These are phyloP conservation scores for Chrysoporthe puriensis DNA, from an alignment of 2,329 filamentous ascomycete species.

Conservation along the genomic window DNA sequence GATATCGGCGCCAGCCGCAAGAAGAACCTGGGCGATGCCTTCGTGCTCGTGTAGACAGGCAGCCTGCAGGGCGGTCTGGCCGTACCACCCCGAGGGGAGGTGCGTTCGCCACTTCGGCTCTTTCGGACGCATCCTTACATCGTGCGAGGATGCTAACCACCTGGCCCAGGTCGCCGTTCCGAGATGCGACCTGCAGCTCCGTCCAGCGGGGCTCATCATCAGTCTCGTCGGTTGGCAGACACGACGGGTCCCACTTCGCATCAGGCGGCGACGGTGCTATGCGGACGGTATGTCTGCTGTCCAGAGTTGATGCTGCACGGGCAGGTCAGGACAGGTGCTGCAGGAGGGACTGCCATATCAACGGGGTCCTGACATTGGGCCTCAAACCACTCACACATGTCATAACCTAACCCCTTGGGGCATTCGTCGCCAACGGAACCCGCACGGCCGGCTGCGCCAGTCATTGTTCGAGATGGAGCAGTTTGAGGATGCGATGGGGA, in stretches of 20 bases:
- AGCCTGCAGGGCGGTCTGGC: constrained; percentile 43
- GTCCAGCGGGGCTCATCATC: constrained; percentile 37
- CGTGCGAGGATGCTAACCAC: constrained; percentile 35
- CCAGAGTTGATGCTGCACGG: constrained; percentile 35
- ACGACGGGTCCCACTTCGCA: constrained; percentile 22
- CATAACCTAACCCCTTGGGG: neutral
- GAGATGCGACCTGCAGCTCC: constrained; percentile 40
- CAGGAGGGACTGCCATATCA: neutral
- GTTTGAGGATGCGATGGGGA: neutral
- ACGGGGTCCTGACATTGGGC: no score
- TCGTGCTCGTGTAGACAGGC: constrained; percentile 37
- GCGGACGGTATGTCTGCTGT: neutral
- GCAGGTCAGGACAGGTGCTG: neutral
- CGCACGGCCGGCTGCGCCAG: neutral
- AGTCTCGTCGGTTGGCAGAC: constrained; percentile 14
- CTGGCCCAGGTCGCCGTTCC: constrained; percentile 36
- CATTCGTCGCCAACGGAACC: neutral
- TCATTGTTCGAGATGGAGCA: neutral
- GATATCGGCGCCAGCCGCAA: constrained; percentile 39
- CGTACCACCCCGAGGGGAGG: constrained; percentile 39
- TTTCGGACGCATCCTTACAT: neutral
- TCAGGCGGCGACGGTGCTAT: constrained; percentile 12
- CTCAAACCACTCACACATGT: neutral
- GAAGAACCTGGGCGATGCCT: constrained; percentile 35
- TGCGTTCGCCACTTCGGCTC: constrained; percentile 35